Evolutionary conservation across 2,329 filamentous ascomycete genomes (phyloP).

Genomic region (Fusarium sp.): DNA sequence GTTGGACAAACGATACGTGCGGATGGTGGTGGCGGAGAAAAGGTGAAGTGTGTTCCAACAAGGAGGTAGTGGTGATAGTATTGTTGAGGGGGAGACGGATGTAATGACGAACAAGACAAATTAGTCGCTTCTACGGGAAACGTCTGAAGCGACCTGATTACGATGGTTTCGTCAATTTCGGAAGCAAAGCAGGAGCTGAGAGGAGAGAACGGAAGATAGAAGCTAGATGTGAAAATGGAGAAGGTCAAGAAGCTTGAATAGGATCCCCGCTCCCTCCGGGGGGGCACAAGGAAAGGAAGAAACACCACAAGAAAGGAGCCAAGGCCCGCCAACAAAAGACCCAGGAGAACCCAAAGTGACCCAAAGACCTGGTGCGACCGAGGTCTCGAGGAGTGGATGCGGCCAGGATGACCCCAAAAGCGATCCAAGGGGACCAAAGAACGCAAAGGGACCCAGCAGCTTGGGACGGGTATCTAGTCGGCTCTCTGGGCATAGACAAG

Average conservation of each 20-base stretch:
- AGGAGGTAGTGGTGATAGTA: conserved; percentile 8
- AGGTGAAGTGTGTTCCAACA: conserved; percentile 1
- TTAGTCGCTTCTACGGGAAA: not conserved
- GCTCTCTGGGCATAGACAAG: conserved; percentile 21
- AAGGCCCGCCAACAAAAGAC: conserved; percentile 7
- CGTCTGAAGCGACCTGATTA: conserved; percentile 12
- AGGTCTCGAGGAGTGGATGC: conserved; percentile 32
- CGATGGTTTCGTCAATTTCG: conserved; percentile 8
- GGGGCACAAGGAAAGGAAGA: conserved; percentile 5
- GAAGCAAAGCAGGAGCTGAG: conserved; percentile 11
- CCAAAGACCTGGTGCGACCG: conserved; percentile 34
- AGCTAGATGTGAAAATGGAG: conserved; percentile 38
- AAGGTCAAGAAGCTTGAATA: conserved; percentile 34
- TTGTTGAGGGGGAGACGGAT: conserved; percentile 6
- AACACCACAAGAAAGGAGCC: conserved; percentile 31
- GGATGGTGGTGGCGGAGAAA: not conserved
- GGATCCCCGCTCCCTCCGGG: conserved; percentile 29
- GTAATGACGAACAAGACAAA: not conserved
- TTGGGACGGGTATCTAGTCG: conserved; percentile 46
- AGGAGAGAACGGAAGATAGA: conserved; percentile 27
- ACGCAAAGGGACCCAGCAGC: conserved; percentile 41
- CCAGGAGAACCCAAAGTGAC: conserved; percentile 16
- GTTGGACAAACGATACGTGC: conserved; percentile 1
- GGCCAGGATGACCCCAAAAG: conserved; percentile 14
- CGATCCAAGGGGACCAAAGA: conserved; percentile 18